Evolutionary conservation across 2,329 filamentous ascomycete species (phyloP).

Genomic region (Diplodia intermedia): DNA sequence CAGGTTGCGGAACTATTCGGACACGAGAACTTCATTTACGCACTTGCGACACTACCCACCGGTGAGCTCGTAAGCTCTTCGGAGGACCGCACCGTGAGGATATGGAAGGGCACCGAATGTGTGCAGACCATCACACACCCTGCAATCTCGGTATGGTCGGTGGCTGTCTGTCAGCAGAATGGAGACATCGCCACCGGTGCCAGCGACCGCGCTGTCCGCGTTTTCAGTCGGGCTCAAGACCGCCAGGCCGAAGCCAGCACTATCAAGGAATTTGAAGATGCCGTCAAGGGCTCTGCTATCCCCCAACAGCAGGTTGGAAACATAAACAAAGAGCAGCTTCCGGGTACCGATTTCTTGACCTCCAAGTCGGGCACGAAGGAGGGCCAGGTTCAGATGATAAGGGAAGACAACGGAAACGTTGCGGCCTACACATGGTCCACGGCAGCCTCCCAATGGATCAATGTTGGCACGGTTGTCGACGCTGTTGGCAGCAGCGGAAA

Average conservation of each 20-base stretch:
- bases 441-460: slow-evolving; percentile 72
- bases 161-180: slow-evolving; percentile 79
- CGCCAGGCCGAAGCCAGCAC: slow-evolving; percentile 73
- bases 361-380: slow-evolving; percentile 90
- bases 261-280: slow-evolving; percentile 77
- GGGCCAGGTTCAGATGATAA: slow-evolving; percentile 92
- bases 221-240: slow-evolving; percentile 78
- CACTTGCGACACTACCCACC: slow-evolving; percentile 75
- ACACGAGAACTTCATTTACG: slow-evolving; percentile 95
- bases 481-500: slow-evolving; percentile 78
- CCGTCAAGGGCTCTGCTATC: slow-evolving; percentile 83
- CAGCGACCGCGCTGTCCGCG: slow-evolving; percentile 82
- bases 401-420: slow-evolving; percentile 78
- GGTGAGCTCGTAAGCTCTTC: slow-evolving; percentile 90
- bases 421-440: slow-evolving; percentile 89
- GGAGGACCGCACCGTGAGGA: slow-evolving; percentile 89
- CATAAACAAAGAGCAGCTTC: slow-evolving; percentile 90
- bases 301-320: slow-evolving; percentile 78
- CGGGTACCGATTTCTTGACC: slow-evolving; percentile 84
- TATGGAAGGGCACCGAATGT: slow-evolving; percentile 85
- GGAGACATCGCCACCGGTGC: slow-evolving; percentile 94
- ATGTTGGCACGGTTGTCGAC: slow-evolving; percentile 93
- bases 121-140: slow-evolving; percentile 96
- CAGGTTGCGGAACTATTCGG: slow-evolving; percentile 80
- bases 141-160: slow-evolving; percentile 93